Conservation (phyloP, 495 filamentous ascomycete genomes). For the Aspergillus funiculosus region DNA sequence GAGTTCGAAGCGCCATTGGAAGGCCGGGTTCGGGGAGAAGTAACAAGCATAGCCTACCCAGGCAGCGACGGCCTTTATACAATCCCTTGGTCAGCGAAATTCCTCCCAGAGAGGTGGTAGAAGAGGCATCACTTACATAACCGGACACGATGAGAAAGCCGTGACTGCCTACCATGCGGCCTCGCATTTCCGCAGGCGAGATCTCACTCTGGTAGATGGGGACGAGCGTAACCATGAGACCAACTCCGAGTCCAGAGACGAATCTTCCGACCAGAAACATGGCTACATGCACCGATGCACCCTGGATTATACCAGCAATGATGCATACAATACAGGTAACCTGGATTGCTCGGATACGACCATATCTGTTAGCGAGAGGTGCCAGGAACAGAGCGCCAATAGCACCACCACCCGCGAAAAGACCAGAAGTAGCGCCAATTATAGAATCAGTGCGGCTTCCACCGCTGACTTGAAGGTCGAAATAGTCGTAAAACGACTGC, state of each 20-base stretch:
- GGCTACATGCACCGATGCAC: neutral
- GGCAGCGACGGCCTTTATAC: neutral
- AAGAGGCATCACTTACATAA: neutral
- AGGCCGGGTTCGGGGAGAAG: neutral
- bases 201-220: neutral
- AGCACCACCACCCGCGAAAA: neutral
- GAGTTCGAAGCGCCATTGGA: neutral
- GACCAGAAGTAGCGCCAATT: neutral
- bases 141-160: neutral
- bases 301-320: neutral
- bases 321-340: neutral
- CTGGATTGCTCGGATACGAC: neutral
- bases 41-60: neutral
- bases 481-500: neutral
- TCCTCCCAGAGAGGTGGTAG: neutral
- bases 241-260: neutral
- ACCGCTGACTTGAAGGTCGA: neutral
- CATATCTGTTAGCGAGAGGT: neutral
- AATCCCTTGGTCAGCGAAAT: too few species aligned
- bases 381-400: neutral
- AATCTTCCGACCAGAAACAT: neutral
- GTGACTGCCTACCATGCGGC: neutral
- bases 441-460: neutral
- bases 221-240: too few species aligned
- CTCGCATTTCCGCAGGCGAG: neutral